Evolutionary conservation across 768 basidiomycete genomes (phyloP).

Genomic region (Suillus plorans): DNA sequence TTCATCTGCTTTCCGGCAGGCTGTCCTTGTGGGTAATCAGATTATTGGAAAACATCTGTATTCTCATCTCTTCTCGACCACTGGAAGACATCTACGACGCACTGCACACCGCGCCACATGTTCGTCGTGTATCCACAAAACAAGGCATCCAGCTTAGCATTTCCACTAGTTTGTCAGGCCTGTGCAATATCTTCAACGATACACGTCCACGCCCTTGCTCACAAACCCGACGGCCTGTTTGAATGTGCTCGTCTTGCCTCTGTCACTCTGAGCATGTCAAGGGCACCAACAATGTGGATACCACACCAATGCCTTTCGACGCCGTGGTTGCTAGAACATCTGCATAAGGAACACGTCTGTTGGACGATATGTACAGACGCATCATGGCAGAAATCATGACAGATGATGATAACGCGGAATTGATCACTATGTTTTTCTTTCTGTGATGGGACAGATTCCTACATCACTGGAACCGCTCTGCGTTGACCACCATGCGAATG

Average conservation of each 20-base stretch:
- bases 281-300: not conserved
- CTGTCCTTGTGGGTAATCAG: not conserved
- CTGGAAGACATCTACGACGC: slow-evolving; percentile 6
- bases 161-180: not conserved
- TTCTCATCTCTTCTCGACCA: slow-evolving; percentile 10
- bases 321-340: not conserved
- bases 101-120: not conserved
- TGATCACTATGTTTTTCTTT: slow-evolving; percentile 6
- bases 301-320: not conserved
- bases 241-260: slow-evolving; percentile 3
- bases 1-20: slow-evolving; percentile 6
- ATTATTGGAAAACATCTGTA: slow-evolving; percentile 1
- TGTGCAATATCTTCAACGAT: not conserved
- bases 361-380: slow-evolving; percentile 6
- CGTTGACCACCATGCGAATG: not conserved
- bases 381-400: slow-evolving; percentile 9
- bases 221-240: not conserved
- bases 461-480: slow-evolving; percentile 7
- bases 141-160: slow-evolving; percentile 4
- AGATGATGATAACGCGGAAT: not conserved
- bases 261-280: slow-evolving; percentile 5
- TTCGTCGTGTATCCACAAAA: not conserved
- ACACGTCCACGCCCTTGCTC: not conserved
- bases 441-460: slow-evolving; percentile 7
- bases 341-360: not conserved